phyloP scores from a whole-genome alignment of 1,284 basidiomycete genomes.

The Bondarzewia mesenterica region DNA sequence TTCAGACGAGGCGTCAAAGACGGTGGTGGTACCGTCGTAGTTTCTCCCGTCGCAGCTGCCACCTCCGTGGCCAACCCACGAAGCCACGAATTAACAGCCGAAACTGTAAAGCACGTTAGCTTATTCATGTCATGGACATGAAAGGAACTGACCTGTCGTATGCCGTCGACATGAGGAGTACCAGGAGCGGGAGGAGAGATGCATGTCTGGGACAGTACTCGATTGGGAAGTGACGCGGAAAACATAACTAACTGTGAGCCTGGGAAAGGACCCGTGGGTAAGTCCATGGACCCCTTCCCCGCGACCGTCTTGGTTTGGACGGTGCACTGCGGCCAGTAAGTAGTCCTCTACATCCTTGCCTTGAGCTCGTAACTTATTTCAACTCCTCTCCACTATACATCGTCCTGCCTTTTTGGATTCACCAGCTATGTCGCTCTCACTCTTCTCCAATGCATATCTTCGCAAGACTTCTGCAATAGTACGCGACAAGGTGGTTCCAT shows the following conservation, averaged over 20 bases:
- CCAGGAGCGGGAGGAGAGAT: conserved; percentile 25
- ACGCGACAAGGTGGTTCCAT: conserved; percentile 85
- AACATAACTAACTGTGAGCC: background rate
- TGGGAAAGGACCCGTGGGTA: too few species aligned
- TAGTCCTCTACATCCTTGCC: too few species aligned
- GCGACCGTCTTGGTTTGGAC: too few species aligned
- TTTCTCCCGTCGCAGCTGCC: background rate
- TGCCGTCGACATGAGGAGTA: conserved; percentile 24
- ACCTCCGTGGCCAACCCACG: conserved; percentile 27
- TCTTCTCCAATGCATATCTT: conserved; percentile 83
- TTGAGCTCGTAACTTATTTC: too few species aligned
- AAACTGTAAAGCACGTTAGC: conserved; percentile 1
- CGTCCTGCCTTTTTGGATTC: too few species aligned
- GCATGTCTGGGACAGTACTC: background rate
- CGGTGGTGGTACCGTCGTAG: background rate
- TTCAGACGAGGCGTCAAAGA: conserved; percentile 9
- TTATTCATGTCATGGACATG: background rate
- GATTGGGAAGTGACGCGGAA: background rate
- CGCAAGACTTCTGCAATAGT: conserved; percentile 86
- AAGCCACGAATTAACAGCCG: background rate
- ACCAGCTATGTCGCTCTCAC: conserved; percentile 62
- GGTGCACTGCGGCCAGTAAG: too few species aligned
- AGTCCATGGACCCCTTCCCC: too few species aligned
- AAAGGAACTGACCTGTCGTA: background rate
- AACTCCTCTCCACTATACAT: too few species aligned